Conservation (phyloP, 2,329 filamentous ascomycete species). For the Thelonectria rubi region DNA sequence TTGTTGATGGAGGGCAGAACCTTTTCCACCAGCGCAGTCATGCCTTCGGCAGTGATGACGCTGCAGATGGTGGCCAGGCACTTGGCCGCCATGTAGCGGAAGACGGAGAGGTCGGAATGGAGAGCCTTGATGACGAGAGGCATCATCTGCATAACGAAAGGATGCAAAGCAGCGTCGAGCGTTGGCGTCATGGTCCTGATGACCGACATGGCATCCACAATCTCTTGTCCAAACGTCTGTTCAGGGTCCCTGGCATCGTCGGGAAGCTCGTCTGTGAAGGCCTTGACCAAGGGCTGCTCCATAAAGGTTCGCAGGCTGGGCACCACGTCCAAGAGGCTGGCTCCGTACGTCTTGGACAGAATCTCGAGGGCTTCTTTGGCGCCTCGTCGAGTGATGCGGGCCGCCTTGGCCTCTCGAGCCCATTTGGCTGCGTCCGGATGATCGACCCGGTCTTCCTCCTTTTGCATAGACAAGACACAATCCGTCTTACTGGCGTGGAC, state of each 20-base stretch:
- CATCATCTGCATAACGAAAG: conserved; percentile 84
- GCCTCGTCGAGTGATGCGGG: conserved; percentile 88
- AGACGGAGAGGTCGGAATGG: conserved; percentile 87
- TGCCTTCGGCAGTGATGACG: conserved; percentile 91
- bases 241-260: conserved; percentile 77
- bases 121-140: conserved; percentile 88
- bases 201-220: conserved; percentile 93
- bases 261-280: conserved; percentile 78
- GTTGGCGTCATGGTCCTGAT: conserved; percentile 94
- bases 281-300: conserved; percentile 78
- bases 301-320: conserved; percentile 85
- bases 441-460: conserved; percentile 95
- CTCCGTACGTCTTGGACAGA: conserved; percentile 80
- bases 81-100: conserved; percentile 96
- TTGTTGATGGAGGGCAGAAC: conserved; percentile 94
- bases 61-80: conserved; percentile 98
- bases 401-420: conserved; percentile 87
- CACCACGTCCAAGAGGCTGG: conserved; percentile 80
- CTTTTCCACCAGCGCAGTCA: conserved; percentile 94
- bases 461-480: conserved; percentile 90
- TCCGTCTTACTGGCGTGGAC: conserved; percentile 81
- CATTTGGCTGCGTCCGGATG: conserved; percentile 91
- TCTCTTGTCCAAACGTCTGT: conserved; percentile 83
- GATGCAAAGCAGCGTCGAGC: conserved; percentile 76
- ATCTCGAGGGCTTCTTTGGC: conserved; percentile 95